Evolutionary conservation across 2,329 filamentous ascomycete species (phyloP), one percentile per base, ranked within the genome.

Genomic region (Pseudopithomyces maydicus): DNA sequence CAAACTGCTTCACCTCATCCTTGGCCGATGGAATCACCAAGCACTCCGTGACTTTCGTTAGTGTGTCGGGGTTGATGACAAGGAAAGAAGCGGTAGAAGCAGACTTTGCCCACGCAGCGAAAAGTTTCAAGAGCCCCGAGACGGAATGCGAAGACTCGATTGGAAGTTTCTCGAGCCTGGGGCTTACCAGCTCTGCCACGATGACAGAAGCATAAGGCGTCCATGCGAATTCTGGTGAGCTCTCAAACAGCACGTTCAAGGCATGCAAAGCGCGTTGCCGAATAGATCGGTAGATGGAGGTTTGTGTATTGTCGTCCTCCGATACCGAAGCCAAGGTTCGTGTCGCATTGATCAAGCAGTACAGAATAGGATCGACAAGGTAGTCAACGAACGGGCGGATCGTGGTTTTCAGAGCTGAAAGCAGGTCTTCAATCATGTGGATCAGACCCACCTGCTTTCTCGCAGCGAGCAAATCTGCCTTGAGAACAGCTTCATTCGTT

Each of bases 401-500:
- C 52, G 88, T 88, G 5, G 84, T 86, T 52, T 93, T 92, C 35
- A 98, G 84, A 52, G 95, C 92, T 55, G 90, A 89, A 57, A 98
- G 87, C 72, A 98, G 86, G 11, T 94, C 88, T 57, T 92, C 88
- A 48, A 95, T 83, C 91, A 98, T 95, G 71, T 96, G 96, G 50
- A 97, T 79, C 71, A 97, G 87, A 80, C 96, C 95, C 56, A 95
- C 85, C 74, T 97, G 94, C 74, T 93, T 95, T 67, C 93, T 86
- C 11, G 84, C 78, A 15, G 85, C 84, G 23, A 93, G 77, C 12
- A 89, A 60, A 43, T 90, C 85, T 26, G 59, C 58, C n/a, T 62
- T 53, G 7, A 75, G 41, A 6, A 73, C 10, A 1, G 81, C 71
- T 54, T 83, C 79, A 48, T 85, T 80, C 2, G 83, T 77, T 5